Evolutionary conservation across 139 green algal species (phyloP).

Genomic region (Raphidocelis subcapitata): DNA sequence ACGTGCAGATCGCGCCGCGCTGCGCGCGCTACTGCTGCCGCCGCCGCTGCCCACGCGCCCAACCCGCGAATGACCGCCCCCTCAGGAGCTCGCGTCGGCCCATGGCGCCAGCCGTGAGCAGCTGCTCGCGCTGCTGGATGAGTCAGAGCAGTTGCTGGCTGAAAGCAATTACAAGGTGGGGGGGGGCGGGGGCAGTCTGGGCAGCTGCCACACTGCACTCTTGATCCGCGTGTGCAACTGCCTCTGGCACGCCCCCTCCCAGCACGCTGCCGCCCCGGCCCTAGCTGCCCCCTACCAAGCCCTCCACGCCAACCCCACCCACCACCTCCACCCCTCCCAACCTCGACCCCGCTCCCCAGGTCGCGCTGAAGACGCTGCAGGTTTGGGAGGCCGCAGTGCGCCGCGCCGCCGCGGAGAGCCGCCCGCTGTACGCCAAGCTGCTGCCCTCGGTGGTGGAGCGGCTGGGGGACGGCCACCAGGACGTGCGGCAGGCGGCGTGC

Average conservation of each 20-base stretch:
- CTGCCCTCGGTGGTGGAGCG: constrained; percentile 33
- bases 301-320: too few species aligned
- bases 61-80: too few species aligned
- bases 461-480: constrained; percentile 42
- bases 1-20: too few species aligned
- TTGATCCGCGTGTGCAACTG: too few species aligned
- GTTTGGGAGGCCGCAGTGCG: constrained; percentile 16
- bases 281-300: too few species aligned
- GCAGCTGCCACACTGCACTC: too few species aligned
- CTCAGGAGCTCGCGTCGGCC: constrained; percentile 1
- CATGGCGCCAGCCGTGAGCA: constrained; percentile 18
- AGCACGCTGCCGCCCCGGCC: too few species aligned
- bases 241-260: too few species aligned
- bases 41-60: too few species aligned
- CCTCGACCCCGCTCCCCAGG: too few species aligned
- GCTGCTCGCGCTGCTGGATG: constrained; percentile 38
- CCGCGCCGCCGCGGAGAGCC: neutral
- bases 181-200: too few species aligned
- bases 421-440: constrained; percentile 15
- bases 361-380: constrained; percentile 34
- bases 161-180: constrained; percentile 49
- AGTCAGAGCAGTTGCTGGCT: constrained; percentile 24
- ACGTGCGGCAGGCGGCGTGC: constrained; percentile 45
- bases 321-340: too few species aligned
- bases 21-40: neutral